phyloP scores from a whole-genome alignment of 2,329 filamentous ascomycete genomes.

The Epichloe baconii region DNA sequence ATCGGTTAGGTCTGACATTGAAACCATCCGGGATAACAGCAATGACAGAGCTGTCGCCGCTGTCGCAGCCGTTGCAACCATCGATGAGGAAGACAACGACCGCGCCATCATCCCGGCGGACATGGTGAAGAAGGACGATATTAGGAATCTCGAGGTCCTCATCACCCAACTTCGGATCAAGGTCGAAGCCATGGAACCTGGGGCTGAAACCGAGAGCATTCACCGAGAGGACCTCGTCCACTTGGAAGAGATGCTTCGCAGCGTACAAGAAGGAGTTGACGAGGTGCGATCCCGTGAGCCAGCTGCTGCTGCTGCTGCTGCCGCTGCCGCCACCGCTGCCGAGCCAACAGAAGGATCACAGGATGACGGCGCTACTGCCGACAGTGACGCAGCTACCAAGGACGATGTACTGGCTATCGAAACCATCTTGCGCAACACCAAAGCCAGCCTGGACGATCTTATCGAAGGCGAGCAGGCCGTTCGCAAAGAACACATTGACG shows the following conservation, averaged over 20 bases:
- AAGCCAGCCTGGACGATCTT: constrained; percentile 70
- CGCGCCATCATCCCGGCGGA: constrained; percentile 28
- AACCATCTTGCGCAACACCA: constrained; percentile 78
- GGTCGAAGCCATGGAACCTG: constrained; percentile 45
- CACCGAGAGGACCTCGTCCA: constrained; percentile 41
- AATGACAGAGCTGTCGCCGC: constrained; percentile 41
- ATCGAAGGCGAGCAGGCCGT: constrained; percentile 62
- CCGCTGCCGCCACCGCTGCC: constrained; percentile 6
- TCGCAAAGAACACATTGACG: constrained; percentile 50
- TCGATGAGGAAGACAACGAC: constrained; percentile 12
- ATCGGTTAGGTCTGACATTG: constrained; percentile 63
- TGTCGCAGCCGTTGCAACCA: constrained; percentile 38
- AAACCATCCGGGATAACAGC: constrained; percentile 52
- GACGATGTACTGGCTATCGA: constrained; percentile 88
- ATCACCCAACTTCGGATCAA: constrained; percentile 75
- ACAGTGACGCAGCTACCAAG: constrained; percentile 32
- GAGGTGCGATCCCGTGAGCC: constrained; percentile 26
- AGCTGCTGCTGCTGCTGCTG: neutral
- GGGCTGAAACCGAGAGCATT: constrained; percentile 20
- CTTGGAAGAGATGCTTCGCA: constrained; percentile 38
- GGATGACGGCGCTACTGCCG: constrained; percentile 9
- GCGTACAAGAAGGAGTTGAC: constrained; percentile 35
- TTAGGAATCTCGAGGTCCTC: constrained; percentile 74
- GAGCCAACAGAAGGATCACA: constrained; percentile 8
- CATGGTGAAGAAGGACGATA: constrained; percentile 53